A percentile compares a stretch with the other conserved stretches of the same genome.
These are phyloP conservation scores for Metroxylon sagu DNA, from an alignment of 176 grass and related monocot genomes.

Conservation along the genomic window DNA sequence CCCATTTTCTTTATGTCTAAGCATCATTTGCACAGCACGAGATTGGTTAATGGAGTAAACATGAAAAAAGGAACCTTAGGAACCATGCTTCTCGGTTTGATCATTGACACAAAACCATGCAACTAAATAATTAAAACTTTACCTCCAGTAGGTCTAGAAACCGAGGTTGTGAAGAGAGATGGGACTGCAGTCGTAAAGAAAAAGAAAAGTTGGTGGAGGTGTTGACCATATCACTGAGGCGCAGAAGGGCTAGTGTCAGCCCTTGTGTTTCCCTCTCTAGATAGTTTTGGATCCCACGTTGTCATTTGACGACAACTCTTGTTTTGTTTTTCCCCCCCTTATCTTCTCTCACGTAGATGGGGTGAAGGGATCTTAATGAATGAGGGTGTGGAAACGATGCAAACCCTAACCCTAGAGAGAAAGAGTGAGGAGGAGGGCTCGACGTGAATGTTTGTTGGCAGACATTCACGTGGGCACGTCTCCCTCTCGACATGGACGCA, in stretches of 20 bases:
- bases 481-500: slow-evolving; percentile 2
- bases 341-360: slow-evolving; percentile 38
- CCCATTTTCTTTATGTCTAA: slow-evolving; percentile 41
- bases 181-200: too few relatives aligned
- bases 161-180: slow-evolving; percentile 4
- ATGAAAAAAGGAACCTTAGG: slow-evolving; percentile 26
- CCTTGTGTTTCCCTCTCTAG: too few relatives aligned
- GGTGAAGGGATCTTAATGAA: slow-evolving; percentile 22
- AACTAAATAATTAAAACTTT: slow-evolving; percentile 2
- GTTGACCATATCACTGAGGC: too few relatives aligned
- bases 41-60: slow-evolving; percentile 26
- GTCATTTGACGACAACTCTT: slow-evolving; percentile 11
- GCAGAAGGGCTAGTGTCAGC: too few relatives aligned
- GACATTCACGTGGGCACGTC: slow-evolving; percentile 93
- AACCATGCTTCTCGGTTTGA: slow-evolving; percentile 6
- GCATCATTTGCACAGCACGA: slow-evolving; percentile 59
- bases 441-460: slow-evolving; percentile 99
- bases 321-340: not conserved
- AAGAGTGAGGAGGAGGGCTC: slow-evolving; percentile 35
- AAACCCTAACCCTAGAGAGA: slow-evolving; percentile 35
- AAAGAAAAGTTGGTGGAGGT: too few relatives aligned
- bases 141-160: slow-evolving; percentile 23
- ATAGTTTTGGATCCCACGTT: slow-evolving; percentile 16
- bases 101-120: not conserved
- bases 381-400: slow-evolving; percentile 18